Evolutionary conservation across 2,329 filamentous ascomycete species (phyloP), one percentile per base, ranked within the genome.

Genomic region (Emmonsiellopsis sp.): DNA sequence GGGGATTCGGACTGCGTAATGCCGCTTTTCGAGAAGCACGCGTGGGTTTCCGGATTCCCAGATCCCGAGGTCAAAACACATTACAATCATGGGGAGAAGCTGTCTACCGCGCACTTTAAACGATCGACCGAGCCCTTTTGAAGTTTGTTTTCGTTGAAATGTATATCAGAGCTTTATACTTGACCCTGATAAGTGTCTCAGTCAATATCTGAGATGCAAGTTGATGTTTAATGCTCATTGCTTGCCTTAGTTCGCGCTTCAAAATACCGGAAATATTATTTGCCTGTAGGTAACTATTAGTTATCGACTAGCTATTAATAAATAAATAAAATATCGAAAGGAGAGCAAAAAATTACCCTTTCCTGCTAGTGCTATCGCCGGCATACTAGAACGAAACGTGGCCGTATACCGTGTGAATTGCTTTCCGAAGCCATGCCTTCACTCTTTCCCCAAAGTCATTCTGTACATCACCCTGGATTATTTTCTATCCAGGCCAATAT

Each of bases 1-100:
- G 73, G 74, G 14, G 73, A 72, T 0, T 72, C 68, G 1, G 73
- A 75, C 60, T 61, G 70, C 14, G 66, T 74, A 14, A 53, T 69
- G 31, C 14, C 14, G 14, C 65, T 74, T 3, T 75, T 76, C 59
- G 58, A 74, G 54, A 44, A 44, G 42, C 10, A 9, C 1, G 42
- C 21, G 10, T 10, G 36, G 13, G 36, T 39, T 9, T 39, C 36
- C 2, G 36, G 36, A 39, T 39, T 39, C 13, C 36, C 36, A 39
- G 36, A 39, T 39, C 1, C 36, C 1, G 36, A 39, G 13, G 36
- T 39, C 6, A 39, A n/a, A n/a, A 39, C 36, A 9, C 36, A 39
- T 39, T 39, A 39, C 1, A 39, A 39, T n/a, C 1, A 39, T 39
- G 36, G 36, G 36, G 5, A 39, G 36, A 39, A 39, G 36, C 6